phyloP scores from a whole-genome alignment of 2,329 filamentous ascomycete species.

The Lachnellula subtilissima region DNA sequence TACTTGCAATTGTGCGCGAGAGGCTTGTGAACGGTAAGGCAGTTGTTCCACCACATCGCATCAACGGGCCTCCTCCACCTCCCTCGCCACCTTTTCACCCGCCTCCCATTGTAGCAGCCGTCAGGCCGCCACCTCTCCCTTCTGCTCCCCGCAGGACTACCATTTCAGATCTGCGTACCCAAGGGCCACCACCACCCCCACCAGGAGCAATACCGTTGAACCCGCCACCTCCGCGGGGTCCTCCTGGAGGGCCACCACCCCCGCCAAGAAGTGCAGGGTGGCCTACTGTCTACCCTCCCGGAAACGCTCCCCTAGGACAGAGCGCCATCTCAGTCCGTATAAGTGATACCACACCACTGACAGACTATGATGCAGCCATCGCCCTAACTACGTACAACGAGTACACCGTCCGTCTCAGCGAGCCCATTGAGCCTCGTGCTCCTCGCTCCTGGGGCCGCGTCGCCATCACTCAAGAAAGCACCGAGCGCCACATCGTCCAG shows the following conservation, averaged over 20 bases:
- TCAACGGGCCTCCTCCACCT: background rate
- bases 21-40: constrained; percentile 18
- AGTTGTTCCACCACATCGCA: background rate
- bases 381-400: constrained; percentile 20
- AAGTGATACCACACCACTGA: constrained; percentile 7
- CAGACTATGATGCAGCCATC: constrained; percentile 9
- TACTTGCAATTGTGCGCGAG: constrained; percentile 26
- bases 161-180: background rate
- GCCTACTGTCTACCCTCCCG: background rate
- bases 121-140: constrained; percentile 2
- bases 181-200: background rate
- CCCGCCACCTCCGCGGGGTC: background rate
- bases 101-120: background rate
- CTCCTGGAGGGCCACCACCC: background rate
- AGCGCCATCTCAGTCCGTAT: constrained; percentile 1
- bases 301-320: background rate
- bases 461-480: constrained; percentile 13
- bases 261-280: background rate
- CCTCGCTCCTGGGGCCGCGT: constrained; percentile 11
- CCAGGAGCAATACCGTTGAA: background rate
- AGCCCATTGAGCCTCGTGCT: background rate
- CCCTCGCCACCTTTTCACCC: background rate
- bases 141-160: background rate
- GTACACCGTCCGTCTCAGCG: constrained; percentile 17
- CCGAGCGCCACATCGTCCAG: constrained; percentile 1